phyloP scores from a whole-genome alignment of 2,329 filamentous ascomycete genomes.

The Cytospora schulzeri region DNA sequence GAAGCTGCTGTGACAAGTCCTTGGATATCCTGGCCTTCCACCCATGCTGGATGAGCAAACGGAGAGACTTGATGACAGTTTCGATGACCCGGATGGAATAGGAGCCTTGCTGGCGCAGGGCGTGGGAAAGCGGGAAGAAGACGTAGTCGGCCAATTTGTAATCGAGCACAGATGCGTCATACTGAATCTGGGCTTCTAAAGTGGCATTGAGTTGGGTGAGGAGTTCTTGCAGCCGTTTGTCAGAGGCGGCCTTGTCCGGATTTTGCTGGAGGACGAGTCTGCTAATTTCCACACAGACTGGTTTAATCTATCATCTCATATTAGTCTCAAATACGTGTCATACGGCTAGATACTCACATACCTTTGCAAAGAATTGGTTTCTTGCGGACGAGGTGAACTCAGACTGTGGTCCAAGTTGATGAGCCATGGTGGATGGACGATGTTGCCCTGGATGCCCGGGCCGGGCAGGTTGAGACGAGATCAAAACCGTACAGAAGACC shows the following conservation, averaged over 20 bases:
- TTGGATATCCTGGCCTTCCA: slow-evolving; percentile 75
- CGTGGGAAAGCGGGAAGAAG: slow-evolving; percentile 88
- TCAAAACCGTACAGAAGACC: not conserved
- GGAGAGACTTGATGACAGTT: slow-evolving; percentile 72
- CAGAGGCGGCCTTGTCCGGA: slow-evolving; percentile 38
- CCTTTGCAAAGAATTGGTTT: slow-evolving; percentile 34
- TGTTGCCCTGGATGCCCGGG: slow-evolving; percentile 4
- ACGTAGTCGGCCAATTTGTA: slow-evolving; percentile 88
- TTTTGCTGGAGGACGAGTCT: slow-evolving; percentile 54
- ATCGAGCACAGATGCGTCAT: slow-evolving; percentile 62
- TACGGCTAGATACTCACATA: slow-evolving; percentile 1
- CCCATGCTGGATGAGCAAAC: slow-evolving; percentile 72
- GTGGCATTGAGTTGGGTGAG: slow-evolving; percentile 48
- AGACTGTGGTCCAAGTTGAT: slow-evolving; percentile 21
- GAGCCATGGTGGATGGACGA: slow-evolving; percentile 18
- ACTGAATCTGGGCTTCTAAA: slow-evolving; percentile 47
- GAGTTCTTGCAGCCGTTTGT: slow-evolving; percentile 49
- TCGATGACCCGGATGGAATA: slow-evolving; percentile 76
- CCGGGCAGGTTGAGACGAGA: not conserved
- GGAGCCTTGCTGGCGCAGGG: slow-evolving; percentile 75
- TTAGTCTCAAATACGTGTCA: not conserved
- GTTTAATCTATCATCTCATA: slow-evolving; percentile 56
- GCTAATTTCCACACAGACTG: slow-evolving; percentile 62
- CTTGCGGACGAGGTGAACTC: slow-evolving; percentile 32
- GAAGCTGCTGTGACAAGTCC: slow-evolving; percentile 77